phyloP scores from a whole-genome alignment of 2,329 filamentous ascomycete genomes.

The Stagonosporopsis cucurbitacearum region DNA sequence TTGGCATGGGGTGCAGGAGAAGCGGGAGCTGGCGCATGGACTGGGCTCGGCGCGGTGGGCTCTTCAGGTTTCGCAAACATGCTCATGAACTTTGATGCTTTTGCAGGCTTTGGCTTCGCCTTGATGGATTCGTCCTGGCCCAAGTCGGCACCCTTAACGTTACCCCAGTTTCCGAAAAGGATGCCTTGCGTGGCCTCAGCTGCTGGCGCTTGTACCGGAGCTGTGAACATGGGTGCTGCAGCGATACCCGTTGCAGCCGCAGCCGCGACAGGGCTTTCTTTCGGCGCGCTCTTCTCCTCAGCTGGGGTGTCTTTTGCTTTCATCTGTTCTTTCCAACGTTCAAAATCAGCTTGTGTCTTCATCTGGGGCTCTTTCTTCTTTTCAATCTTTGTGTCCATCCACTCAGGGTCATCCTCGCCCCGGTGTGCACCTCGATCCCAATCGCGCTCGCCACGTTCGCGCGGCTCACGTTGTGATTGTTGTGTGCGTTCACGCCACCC shows the following conservation, averaged over 20 bases:
- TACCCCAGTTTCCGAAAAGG: constrained; percentile 71
- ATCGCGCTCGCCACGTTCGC: constrained; percentile 59
- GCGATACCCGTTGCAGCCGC: constrained; percentile 28
- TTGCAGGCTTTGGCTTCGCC: constrained; percentile 62
- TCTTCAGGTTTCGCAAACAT: constrained; percentile 62
- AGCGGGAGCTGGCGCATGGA: constrained; percentile 23
- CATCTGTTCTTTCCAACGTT: constrained; percentile 93
- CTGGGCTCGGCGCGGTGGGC: constrained; percentile 23
- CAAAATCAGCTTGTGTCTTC: constrained; percentile 88
- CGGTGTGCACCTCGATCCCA: constrained; percentile 62
- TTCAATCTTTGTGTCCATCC: constrained; percentile 74
- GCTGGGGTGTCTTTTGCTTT: constrained; percentile 65
- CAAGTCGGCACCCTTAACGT: constrained; percentile 55
- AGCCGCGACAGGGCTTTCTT: constrained; percentile 29
- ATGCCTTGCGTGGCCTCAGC: constrained; percentile 75
- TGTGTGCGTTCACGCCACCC: constrained; percentile 64
- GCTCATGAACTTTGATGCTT: constrained; percentile 85
- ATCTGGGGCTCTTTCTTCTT: constrained; percentile 73
- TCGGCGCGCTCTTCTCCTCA: constrained; percentile 55
- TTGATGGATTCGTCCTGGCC: constrained; percentile 31
- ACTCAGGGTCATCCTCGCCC: constrained; percentile 76
- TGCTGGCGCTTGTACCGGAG: constrained; percentile 59
- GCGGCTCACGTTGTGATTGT: constrained; percentile 26
- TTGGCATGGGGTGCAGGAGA: constrained; percentile 51
- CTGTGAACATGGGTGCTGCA: constrained; percentile 51